These are phyloP conservation scores for Saccharomycopsis sp. DNA, from an alignment of 805 yeast genomes.

Conservation along the genomic window DNA sequence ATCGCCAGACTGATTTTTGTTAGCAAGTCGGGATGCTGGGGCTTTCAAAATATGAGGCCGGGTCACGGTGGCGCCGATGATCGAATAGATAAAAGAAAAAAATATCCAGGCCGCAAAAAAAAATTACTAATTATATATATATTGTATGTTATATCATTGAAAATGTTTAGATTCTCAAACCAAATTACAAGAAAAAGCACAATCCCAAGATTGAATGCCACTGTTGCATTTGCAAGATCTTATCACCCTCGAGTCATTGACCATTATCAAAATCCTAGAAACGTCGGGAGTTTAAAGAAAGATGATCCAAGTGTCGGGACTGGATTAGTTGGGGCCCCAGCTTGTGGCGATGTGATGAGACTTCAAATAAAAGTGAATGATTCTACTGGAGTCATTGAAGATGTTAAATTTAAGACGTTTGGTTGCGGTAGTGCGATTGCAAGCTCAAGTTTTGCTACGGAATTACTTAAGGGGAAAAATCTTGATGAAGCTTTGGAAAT, in stretches of 20 bases:
- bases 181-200: too few species aligned
- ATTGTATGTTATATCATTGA: neutral
- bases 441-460: conserved; percentile 90
- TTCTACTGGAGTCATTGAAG: conserved; percentile 82
- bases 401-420: conserved; percentile 95
- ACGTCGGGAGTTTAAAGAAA: conserved; percentile 90
- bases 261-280: conserved; percentile 94
- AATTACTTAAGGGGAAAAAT: conserved; percentile 89
- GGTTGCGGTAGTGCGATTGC: conserved; percentile 99
- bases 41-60: too few species aligned
- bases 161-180: too few species aligned
- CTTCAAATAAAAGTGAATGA: conserved; percentile 91
- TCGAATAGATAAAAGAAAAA: too few species aligned
- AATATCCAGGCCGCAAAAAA: neutral
- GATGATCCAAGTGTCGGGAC: conserved; percentile 76
- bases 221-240: too few species aligned
- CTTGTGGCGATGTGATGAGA: conserved; percentile 99
- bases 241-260: conserved; percentile 94
- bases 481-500: conserved; percentile 89
- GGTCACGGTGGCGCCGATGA: too few species aligned
- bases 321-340: conserved; percentile 98
- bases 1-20: too few species aligned
- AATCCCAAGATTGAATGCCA: too few species aligned
- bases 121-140: neutral
- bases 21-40: too few species aligned